Evolutionary conservation across 371 early-diverging fungal genomes (phyloP), one percentile per base, ranked within the genome.

Genomic region (Coemansia sp.): DNA sequence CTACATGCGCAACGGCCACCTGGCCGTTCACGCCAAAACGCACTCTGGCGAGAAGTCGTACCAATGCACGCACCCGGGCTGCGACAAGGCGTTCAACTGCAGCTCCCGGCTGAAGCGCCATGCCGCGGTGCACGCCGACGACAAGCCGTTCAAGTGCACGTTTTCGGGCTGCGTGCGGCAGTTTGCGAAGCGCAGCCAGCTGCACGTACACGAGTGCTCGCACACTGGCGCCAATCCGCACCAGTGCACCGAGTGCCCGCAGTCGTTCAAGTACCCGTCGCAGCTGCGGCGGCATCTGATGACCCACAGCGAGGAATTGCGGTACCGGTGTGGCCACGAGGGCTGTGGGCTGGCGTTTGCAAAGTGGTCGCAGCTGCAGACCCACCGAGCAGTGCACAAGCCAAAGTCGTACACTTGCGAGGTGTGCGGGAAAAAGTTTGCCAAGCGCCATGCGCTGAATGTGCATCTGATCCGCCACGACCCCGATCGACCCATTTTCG

Each of bases 281-380:
- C 75, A 82, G 57, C 69, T 82, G 50, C 38, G 55, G 6, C 53
- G 68, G 34, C 82, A 82, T 39, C 34, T 30, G 9, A n/a, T 57
- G 2, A 60, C 57, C 8, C 80, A 79, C 47, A 52, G 50, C 40
- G 47, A 40, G 26, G 50, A 64, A 11, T 53, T 62, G 0, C 48
- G 57, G 30, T 83, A 84, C 57, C 59, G 57, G 4, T 85, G 85
- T 54, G 80, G 55, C 2, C 64, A 70, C 4, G 39, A 31, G 0
- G 62, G 41, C 3, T 85, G 85, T 43, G 16, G 30, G 1, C 59
- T 34, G 20, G 20, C 55, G 20, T 84, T 82, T 62, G 30, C 60
- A 2, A 82, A 80, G 40, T 81, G 82, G 82, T 63, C 79, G 6
- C 63, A 72, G 32, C 70, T 85, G n/a, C 83, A 81, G 57, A 51